phyloP scores from a whole-genome alignment of 495 filamentous ascomycete genomes.

The Hypoxylon lenormandii region DNA sequence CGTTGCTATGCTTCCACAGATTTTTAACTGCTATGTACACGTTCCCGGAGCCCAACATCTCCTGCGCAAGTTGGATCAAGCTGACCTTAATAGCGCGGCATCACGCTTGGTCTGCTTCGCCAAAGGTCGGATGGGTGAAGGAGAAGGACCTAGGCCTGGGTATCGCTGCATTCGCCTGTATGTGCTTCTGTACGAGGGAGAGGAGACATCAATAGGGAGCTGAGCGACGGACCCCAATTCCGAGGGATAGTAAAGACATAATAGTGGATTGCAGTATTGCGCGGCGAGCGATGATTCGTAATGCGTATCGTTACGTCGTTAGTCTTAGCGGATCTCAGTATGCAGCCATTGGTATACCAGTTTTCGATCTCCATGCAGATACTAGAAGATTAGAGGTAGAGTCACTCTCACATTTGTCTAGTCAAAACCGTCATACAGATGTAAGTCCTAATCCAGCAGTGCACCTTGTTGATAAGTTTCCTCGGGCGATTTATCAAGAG shows the following conservation, averaged over 20 bases:
- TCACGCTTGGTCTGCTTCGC: too few species aligned
- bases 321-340: constrained; percentile 26
- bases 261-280: constrained; percentile 48
- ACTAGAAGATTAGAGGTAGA: too few species aligned
- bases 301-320: constrained; percentile 50
- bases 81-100: too few species aligned
- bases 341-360: background rate
- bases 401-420: constrained; percentile 59
- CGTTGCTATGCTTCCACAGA: too few species aligned
- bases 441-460: constrained; percentile 48
- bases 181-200: constrained; percentile 47
- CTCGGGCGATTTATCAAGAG: constrained; percentile 65
- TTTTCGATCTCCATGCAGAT: too few species aligned
- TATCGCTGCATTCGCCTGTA: constrained; percentile 36
- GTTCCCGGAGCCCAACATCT: too few species aligned
- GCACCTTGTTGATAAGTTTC: constrained; percentile 61
- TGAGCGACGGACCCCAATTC: constrained; percentile 6
- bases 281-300: constrained; percentile 49
- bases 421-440: constrained; percentile 46
- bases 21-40: too few species aligned
- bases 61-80: too few species aligned
- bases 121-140: too few species aligned
- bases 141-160: too few species aligned
- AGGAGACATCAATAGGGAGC: constrained; percentile 39
- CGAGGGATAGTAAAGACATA: constrained; percentile 1